Evolutionary conservation across 2,329 filamentous ascomycete species (phyloP), one percentile per base, ranked within the genome.

Genomic region (Fusarium coicis): DNA sequence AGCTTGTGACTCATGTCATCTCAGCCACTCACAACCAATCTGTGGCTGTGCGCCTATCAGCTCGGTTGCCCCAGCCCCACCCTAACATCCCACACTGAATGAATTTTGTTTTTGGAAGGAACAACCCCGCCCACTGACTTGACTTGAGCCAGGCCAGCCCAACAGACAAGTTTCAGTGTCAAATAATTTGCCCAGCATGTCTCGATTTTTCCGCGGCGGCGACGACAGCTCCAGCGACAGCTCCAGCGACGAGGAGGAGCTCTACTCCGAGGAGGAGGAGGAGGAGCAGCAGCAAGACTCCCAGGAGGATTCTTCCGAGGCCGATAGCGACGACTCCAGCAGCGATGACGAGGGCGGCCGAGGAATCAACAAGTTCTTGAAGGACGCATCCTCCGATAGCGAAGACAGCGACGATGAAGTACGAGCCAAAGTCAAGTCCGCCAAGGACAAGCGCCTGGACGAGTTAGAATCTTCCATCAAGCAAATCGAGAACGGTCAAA

Each of bases 361-460:
- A 78, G 95, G 95, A 81, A 92, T 93, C 74, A 91, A 87, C 80
- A 90, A 91, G 80, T 99, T 99, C 92, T 91, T 98, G 89, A 90
- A 92, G 80, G 90, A 92, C 77, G 91, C 90, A 76, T 80, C 83
- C 60, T 92, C 90, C 66, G 94, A 96, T 56, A 94, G 92, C 79
- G 93, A 95, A 74, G 92, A 95, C 79, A 95, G 95, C 81, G 95
- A 96, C 74, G 94, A 96, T 74, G 96, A 98, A 74, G 90, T 91
- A 75, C 91, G 92, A 74, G 94, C 92, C 79, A 91, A 96, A 78
- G 93, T 98, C 80, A 98, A 97, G 89, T 98, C 95, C 84, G 95
- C 96, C 80, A 98, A 98, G 86, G 95, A 98, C 87, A 99, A 99
- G 90, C 91, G 96, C 72, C 88, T 94, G 76, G 96, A 98, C 80